Base-by-base conservation (phyloP, 2,329 filamentous ascomycete species). In the Fusarium subtropicale region DNA sequence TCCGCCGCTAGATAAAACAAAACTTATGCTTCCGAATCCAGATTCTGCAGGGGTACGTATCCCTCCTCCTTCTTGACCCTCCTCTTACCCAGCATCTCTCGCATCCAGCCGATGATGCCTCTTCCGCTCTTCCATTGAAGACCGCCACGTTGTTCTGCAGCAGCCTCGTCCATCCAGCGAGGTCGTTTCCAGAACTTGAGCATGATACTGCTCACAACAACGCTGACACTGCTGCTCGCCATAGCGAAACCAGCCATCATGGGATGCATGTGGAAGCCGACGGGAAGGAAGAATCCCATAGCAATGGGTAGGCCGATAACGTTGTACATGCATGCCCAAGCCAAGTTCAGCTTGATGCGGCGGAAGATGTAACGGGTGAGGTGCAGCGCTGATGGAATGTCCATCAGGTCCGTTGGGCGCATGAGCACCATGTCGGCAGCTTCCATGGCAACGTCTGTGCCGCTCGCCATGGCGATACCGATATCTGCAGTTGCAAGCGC, bases 391-490 rank as follows among this genome's bases (percentile, higher is more conserved):
- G 93, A 92, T 0, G 96, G 92, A n/a, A 99, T 93, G 74, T 95
- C 92, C 83, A 98, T 92, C 5, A 99, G 87, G 74, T 97, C 91
- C 68, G 94, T 92, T 0, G 93, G 92, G 5, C 92, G 90, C 95
- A 99, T 99, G 56, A 99, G 89, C 18, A 99, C 96, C 20, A 99
- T 89, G 74, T 97, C 94, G 0, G 96, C 96, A 1, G 96, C 96
- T 81, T 98, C 96, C 89, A 99, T 97, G 51, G 96, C 96, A 2
- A 99, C 95, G 77, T 98, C 96, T 1, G 96, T 98, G 59, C 96
- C 96, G 10, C 91, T 94, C 7, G 93, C 88, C 80, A 99, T 93
- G 60, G 94, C 94, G 71, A 99, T 97, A 68, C 96, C 96, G 30
- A 98, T 90, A 72, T 97, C 90, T 13, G 96, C 94, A 1, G 94